Evolutionary conservation across 768 basidiomycete genomes (phyloP).

Genomic region (Naganishia kalamii): DNA sequence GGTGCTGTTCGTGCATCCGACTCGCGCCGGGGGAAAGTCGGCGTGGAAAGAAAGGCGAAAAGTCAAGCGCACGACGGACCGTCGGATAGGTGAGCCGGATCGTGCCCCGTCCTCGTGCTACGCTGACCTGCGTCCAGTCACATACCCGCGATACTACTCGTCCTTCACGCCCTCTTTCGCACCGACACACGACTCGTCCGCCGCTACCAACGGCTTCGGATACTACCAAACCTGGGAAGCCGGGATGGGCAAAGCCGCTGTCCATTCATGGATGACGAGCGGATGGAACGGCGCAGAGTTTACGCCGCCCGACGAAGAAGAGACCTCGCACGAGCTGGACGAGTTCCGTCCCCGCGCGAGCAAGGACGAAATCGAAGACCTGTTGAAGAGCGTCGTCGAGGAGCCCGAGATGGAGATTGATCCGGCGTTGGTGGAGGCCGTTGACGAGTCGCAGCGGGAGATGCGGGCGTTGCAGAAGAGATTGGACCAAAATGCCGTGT

Average conservation of each 20-base stretch:
- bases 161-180: slow-evolving; percentile 39
- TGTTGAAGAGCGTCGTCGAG: slow-evolving; percentile 22
- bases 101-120: background rate
- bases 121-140: background rate
- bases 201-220: slow-evolving; percentile 28
- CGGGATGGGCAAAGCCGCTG: slow-evolving; percentile 31
- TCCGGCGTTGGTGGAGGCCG: slow-evolving; percentile 13
- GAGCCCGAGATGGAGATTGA: slow-evolving; percentile 23
- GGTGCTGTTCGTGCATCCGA: slow-evolving; percentile 10
- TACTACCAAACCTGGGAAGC: slow-evolving; percentile 36
- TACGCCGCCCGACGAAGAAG: background rate
- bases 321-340: background rate
- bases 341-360: background rate
- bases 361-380: background rate
- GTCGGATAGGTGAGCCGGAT: background rate
- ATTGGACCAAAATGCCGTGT: slow-evolving; percentile 31
- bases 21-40: background rate
- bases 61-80: background rate
- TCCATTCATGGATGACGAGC: slow-evolving; percentile 25
- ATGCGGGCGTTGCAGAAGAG: slow-evolving; percentile 25
- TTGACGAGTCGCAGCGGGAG: slow-evolving; percentile 19
- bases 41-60: background rate
- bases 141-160: background rate
- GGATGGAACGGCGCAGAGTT: slow-evolving; percentile 4
- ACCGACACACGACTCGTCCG: slow-evolving; percentile 36